Conservation (phyloP, 176 grass and related monocot species). For the Thalia dealbata region DNA sequence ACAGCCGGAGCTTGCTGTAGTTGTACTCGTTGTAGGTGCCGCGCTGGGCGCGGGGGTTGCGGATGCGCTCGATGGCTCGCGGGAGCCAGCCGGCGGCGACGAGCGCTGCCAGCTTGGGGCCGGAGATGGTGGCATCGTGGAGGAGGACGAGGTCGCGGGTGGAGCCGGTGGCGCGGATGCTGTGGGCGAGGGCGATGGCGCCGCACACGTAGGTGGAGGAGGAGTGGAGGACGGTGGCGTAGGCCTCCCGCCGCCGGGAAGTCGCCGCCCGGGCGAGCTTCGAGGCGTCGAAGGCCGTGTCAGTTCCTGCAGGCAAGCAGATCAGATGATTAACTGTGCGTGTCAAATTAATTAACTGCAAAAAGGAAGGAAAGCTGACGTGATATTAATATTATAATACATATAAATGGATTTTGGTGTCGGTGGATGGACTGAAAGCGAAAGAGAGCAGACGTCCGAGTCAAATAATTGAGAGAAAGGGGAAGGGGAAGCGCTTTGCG, state of each 20-base stretch:
- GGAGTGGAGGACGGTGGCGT: conserved; percentile 94
- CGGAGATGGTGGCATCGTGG: conserved; percentile 35
- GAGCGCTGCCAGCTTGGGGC: conserved; percentile 41
- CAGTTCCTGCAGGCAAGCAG: not conserved
- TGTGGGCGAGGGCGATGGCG: conserved; percentile 80
- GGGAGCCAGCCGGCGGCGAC: conserved; percentile 51
- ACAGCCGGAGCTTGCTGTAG: conserved; percentile 99
- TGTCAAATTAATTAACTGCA: too few species aligned
- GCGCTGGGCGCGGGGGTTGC: conserved; percentile 58
- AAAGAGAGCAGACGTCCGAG: too few species aligned
- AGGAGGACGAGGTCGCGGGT: conserved; percentile 68
- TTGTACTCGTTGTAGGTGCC: conserved; percentile 95
- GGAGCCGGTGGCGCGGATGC: conserved; percentile 57
- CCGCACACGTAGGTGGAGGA: conserved; percentile 84
- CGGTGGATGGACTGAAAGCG: too few species aligned
- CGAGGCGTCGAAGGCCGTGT: conserved; percentile 9
- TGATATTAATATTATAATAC: too few species aligned
- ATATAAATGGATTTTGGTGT: too few species aligned
- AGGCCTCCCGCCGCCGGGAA: conserved; percentile 43
- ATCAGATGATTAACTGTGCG: too few species aligned
- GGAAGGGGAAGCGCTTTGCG: not conserved
- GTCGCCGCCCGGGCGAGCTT: not conserved
- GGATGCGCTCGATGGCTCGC: conserved; percentile 55
- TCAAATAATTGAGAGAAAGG: not conserved
- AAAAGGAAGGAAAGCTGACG: too few species aligned